phyloP scores from a whole-genome alignment of 1,284 basidiomycete species.

The Cerrena zonata region DNA sequence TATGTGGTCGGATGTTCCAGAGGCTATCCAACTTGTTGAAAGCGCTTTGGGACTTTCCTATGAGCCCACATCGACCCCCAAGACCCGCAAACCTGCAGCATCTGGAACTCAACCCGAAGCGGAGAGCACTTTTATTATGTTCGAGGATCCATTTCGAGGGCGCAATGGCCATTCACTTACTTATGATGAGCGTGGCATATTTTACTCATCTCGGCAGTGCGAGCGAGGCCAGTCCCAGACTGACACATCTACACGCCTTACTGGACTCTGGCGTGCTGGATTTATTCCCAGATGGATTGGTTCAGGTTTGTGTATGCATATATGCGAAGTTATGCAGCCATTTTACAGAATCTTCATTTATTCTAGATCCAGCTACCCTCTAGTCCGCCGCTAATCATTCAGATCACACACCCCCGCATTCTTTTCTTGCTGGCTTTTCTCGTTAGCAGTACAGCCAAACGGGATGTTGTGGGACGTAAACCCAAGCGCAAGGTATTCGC shows the following conservation, averaged over 20 bases:
- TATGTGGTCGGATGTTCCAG: slow-evolving; percentile 45
- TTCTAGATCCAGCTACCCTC: slow-evolving; percentile 32
- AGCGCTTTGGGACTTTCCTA: slow-evolving; percentile 38
- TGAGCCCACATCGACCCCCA: slow-evolving; percentile 20
- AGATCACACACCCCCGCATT: slow-evolving; percentile 61
- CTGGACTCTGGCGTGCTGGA: slow-evolving; percentile 54
- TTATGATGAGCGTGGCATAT: slow-evolving; percentile 54
- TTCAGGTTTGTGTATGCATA: slow-evolving; percentile 37
- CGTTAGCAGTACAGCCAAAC: slow-evolving; percentile 57
- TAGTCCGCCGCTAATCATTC: slow-evolving; percentile 44
- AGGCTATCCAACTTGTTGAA: slow-evolving; percentile 42
- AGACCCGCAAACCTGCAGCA: slow-evolving; percentile 13
- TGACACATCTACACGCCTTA: slow-evolving; percentile 54
- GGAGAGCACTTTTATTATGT: slow-evolving; percentile 26
- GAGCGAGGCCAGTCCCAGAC: slow-evolving; percentile 37
- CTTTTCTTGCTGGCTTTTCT: slow-evolving; percentile 61
- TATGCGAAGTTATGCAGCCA: neutral
- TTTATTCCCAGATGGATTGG: slow-evolving; percentile 41
- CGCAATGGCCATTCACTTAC: slow-evolving; percentile 43
- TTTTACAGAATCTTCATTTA: neutral
- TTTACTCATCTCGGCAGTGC: slow-evolving; percentile 51
- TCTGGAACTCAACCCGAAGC: slow-evolving; percentile 9
- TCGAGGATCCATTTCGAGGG: slow-evolving; percentile 37
- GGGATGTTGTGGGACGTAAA: slow-evolving; percentile 64
- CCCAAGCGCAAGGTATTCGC: slow-evolving; percentile 69